A percentile compares a stretch with the other conserved stretches of the same genome.
These are phyloP conservation scores for Fusarium verticillioides DNA, from an alignment of 2,329 filamentous ascomycete genomes.

Conservation along the genomic window DNA sequence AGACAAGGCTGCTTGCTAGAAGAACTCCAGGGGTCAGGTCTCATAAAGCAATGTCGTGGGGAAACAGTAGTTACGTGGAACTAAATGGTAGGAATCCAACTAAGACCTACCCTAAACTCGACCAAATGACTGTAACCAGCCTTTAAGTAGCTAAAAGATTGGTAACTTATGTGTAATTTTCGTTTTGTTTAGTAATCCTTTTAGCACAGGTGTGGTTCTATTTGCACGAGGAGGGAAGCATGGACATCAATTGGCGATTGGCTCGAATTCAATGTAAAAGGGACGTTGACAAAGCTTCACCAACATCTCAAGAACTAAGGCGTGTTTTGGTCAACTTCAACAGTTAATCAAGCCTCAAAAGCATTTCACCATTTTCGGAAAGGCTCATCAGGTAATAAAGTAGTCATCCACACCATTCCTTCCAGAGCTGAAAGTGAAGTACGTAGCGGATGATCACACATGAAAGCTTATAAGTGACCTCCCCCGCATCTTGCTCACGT, in stretches of 20 bases:
- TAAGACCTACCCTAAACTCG: background rate
- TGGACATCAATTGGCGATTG: background rate
- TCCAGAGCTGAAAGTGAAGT: slow-evolving; percentile 4
- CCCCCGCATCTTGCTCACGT: slow-evolving; percentile 21
- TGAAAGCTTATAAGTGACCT: slow-evolving; percentile 33
- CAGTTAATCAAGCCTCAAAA: background rate
- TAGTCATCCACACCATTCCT: slow-evolving; percentile 27
- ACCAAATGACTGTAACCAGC: background rate
- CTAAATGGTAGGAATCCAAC: background rate
- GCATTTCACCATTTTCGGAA: slow-evolving; percentile 11
- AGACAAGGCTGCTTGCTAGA: background rate
- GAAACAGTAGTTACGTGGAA: background rate
- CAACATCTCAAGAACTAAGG: background rate
- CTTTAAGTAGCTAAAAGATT: background rate
- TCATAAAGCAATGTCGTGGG: background rate
- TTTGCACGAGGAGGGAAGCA: background rate
- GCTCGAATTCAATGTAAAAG: background rate
- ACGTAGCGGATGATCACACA: slow-evolving; percentile 14
- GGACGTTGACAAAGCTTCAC: background rate
- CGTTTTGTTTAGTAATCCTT: background rate
- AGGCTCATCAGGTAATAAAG: slow-evolving; percentile 15
- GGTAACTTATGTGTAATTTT: background rate
- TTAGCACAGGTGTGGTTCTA: no score
- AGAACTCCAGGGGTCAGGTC: background rate
- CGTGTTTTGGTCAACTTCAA: slow-evolving; percentile 5